Percentiles rank a stretch among this genome's conserved stretches.
phyloP scores from a whole-genome alignment of 148 eudicot species.

The Talinum fruticosum region DNA sequence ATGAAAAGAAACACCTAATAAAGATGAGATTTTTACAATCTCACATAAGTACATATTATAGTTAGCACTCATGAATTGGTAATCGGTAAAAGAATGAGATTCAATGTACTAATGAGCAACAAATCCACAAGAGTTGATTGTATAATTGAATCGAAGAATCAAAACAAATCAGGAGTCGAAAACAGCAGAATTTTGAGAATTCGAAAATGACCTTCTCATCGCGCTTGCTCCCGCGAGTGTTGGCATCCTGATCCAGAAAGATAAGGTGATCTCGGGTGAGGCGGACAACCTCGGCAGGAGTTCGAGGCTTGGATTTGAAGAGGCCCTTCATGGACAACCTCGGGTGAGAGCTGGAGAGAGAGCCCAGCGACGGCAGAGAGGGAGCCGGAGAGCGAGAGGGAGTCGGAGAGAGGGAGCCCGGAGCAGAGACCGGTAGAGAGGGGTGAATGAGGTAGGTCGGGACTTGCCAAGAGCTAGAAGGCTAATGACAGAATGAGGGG shows the following conservation, averaged over 20 bases:
- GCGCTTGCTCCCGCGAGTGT: constrained; percentile 64
- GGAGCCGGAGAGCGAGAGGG: too few species aligned
- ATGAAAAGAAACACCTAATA: background rate
- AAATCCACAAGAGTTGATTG: background rate
- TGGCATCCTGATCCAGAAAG: constrained; percentile 35
- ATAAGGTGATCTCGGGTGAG: constrained; percentile 69
- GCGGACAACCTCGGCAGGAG: constrained; percentile 81
- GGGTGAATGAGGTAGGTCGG: too few species aligned
- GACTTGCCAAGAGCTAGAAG: too few species aligned
- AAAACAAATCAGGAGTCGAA: background rate
- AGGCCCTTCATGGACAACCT: constrained; percentile 84
- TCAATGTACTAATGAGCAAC: background rate
- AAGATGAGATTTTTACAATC: background rate
- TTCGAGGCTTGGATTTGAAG: constrained; percentile 87
- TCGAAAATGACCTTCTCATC: constrained; percentile 67
- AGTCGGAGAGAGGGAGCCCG: too few species aligned
- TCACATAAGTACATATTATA: background rate
- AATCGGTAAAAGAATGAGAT: background rate
- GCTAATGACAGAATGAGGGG: too few species aligned
- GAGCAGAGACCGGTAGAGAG: too few species aligned
- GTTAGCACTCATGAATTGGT: background rate
- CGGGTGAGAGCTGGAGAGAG: too few species aligned
- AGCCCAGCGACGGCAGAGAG: too few species aligned
- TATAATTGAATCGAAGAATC: background rate
- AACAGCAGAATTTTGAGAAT: background rate